Conservation (phyloP, 2,329 filamentous ascomycete species). For the Colletotrichum caudatum region DNA sequence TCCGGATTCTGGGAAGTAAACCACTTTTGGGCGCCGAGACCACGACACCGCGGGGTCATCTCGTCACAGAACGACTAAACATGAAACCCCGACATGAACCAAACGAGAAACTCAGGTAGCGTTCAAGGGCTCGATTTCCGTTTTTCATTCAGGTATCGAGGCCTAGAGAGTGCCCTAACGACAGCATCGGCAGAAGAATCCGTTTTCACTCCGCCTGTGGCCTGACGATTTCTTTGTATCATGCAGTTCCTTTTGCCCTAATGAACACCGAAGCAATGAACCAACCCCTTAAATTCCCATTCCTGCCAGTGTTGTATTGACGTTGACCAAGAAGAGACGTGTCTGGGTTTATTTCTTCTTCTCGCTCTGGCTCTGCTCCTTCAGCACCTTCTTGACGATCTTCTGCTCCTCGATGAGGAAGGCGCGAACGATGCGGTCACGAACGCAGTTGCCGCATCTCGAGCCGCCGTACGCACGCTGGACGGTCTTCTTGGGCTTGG, state of each 20-base stretch:
- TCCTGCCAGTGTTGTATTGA: conserved; percentile 42
- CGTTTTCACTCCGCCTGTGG: conserved; percentile 51
- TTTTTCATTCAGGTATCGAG: conserved; percentile 44
- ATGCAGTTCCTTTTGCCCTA: conserved; percentile 63
- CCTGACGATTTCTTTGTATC: conserved; percentile 54
- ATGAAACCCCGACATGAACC: conserved; percentile 25
- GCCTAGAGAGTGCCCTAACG: conserved; percentile 51
- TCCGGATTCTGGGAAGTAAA: conserved; percentile 21
- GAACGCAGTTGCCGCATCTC: conserved; percentile 98
- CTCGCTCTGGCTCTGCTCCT: conserved; percentile 88
- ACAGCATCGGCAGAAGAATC: conserved; percentile 56
- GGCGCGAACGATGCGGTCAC: conserved; percentile 96
- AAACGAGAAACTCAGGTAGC: conserved; percentile 16
- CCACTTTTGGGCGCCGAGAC: conserved; percentile 30
- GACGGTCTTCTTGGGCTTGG: conserved; percentile 99
- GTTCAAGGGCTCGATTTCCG: conserved; percentile 42
- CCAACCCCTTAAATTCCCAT: conserved; percentile 51
- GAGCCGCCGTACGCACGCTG: conserved; percentile 98
- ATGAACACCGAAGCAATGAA: conserved; percentile 68
- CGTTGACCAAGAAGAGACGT: conserved; percentile 43
- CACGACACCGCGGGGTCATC: conserved; percentile 30
- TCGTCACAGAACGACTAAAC: conserved; percentile 24
- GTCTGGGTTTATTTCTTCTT: conserved; percentile 74
- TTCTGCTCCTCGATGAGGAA: conserved; percentile 99
- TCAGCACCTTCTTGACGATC: conserved; percentile 99